Evolutionary conservation across 352 stramenopile genomes (phyloP), one percentile per base, ranked within the genome.

Genomic region (Pythium phragmiticola): DNA sequence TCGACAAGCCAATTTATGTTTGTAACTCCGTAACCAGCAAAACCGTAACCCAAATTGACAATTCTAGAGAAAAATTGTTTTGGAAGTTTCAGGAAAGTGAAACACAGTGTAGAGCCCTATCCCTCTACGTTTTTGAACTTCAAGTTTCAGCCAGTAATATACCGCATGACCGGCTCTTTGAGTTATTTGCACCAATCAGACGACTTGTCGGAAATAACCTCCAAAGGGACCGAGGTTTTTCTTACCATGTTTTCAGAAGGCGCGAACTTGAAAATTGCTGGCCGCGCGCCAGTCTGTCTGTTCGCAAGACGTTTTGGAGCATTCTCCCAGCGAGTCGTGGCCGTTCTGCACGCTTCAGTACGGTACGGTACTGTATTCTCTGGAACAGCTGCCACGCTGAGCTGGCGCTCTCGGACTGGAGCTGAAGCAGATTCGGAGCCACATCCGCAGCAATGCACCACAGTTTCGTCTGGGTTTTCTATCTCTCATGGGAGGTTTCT

Each of bases 141-240:
- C 55, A 61, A 61, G 30, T 61, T 61, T 61, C 21, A 46, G 21
- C 55, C 26, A 45, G 55, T 61, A 52, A 61, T 28, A 19, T 33
- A 26, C 26, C 23, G 30, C 33, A n/a, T 21, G 16, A 42, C 55
- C 23, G 43, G 43, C 43, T 54, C 39, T 53, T 33, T 30, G 7
- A 19, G 17, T 46, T 14, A 13, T 52, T 60, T 36, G 17, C 1
- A 28, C 26, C 26, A 45, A 45, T 53, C n/a, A 43, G 17, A 45
- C 17, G 3, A 61, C 34, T 46, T 7, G 19, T 46, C 39, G 1
- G 7, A 7, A 45, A 46, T 46, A 57, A 57, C 50, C 50, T 57
- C 33, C 11, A 39, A 39, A 39, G 7, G 34, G 11, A 39, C 2
- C 34, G 34, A 39, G 34, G 34, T 39, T 39, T 39, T 33, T 49